These are phyloP conservation scores for Globisporangium heterothallicum DNA, from an alignment of 352 stramenopile species.

Conservation along the genomic window DNA sequence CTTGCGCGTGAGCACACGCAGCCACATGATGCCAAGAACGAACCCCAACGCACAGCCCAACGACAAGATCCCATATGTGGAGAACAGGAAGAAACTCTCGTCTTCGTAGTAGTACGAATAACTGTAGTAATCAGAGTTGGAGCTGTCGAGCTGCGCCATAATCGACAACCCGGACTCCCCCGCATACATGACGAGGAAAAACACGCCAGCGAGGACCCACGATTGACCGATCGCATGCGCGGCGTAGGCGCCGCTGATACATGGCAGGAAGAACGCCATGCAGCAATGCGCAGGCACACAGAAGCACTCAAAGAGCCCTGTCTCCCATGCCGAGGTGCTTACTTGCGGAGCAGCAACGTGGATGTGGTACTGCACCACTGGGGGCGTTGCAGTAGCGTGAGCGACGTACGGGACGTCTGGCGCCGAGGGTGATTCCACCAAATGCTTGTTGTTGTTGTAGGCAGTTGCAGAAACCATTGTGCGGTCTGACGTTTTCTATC, in stretches of 20 bases:
- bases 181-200: neutral
- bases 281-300: slow-evolving; percentile 14
- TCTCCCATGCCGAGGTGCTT: slow-evolving; percentile 6
- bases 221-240: slow-evolving; percentile 6
- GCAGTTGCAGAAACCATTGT: no score
- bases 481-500: no score
- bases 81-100: slow-evolving; percentile 18
- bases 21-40: neutral
- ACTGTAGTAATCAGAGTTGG: neutral
- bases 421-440: neutral
- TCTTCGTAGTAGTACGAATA: slow-evolving; percentile 13
- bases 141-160: no score
- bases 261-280: slow-evolving; percentile 21
- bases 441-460: no score
- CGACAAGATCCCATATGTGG: neutral
- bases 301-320: slow-evolving; percentile 19
- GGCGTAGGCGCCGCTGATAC: slow-evolving; percentile 10
- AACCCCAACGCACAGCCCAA: neutral
- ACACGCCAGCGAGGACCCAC: neutral
- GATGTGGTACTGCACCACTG: neutral
- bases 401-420: no score
- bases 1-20: slow-evolving; percentile 1
- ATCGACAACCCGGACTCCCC: no score
- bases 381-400: no score
- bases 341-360: neutral